Conservation (phyloP, 1,284 basidiomycete genomes). For the Moniliophthora roreri region DNA sequence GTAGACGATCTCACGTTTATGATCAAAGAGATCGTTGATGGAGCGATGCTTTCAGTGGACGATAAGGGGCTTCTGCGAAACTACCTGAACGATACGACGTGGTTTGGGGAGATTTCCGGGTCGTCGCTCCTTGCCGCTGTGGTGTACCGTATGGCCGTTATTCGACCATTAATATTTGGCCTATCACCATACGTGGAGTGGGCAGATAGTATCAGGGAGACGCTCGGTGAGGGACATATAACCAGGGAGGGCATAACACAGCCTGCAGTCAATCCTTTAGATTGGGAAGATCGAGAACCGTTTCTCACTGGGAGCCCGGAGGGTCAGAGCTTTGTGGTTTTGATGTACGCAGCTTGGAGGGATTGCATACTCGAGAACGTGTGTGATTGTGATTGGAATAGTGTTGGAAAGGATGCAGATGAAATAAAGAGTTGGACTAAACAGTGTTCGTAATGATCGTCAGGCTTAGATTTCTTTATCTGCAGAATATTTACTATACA, state of each 20-base stretch:
- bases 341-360: constrained; percentile 27
- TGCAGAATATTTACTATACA: too few relatives aligned
- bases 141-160: constrained; percentile 34
- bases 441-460: too few relatives aligned
- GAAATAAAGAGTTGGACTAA: too few relatives aligned
- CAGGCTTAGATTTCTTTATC: too few relatives aligned
- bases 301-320: constrained; percentile 23
- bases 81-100: constrained; percentile 33
- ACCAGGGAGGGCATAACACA: constrained; percentile 18
- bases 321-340: constrained; percentile 22
- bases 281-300: constrained; percentile 21
- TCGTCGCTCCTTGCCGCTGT: constrained; percentile 39
- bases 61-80: constrained; percentile 36
- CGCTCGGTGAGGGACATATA: constrained; percentile 19
- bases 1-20: constrained; percentile 30
- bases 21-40: constrained; percentile 48
- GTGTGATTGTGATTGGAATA: constrained; percentile 5
- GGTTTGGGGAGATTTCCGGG: constrained; percentile 42
- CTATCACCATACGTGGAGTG: constrained; percentile 22
- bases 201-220: constrained; percentile 27
- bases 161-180: constrained; percentile 22
- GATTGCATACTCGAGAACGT: constrained; percentile 18
- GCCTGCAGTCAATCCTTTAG: constrained; percentile 24
- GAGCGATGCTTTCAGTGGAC: constrained; percentile 33
- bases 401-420: too few relatives aligned